phyloP scores from a whole-genome alignment of 371 early-diverging fungal genomes.

The Rhizopus microsporus region DNA sequence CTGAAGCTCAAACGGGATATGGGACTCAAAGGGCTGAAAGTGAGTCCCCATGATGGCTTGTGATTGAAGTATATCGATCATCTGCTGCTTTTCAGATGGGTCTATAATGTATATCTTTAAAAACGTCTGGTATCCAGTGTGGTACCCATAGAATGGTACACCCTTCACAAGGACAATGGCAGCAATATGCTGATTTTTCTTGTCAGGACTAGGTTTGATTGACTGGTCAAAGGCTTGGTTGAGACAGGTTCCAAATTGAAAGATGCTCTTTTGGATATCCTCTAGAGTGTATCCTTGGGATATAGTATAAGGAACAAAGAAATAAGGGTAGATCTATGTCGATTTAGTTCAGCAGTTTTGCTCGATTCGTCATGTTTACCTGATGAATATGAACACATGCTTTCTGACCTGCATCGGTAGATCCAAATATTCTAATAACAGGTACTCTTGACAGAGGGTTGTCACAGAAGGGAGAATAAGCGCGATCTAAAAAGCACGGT shows the following conservation, averaged over 20 bases:
- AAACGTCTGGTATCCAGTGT: constrained; percentile 63
- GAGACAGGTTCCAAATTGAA: constrained; percentile 67
- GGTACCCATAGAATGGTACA: constrained; percentile 87
- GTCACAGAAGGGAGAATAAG: constrained; percentile 39
- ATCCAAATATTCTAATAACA: constrained; percentile 81
- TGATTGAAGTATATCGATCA: constrained; percentile 65
- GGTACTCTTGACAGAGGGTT: constrained; percentile 62
- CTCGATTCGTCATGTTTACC: constrained; percentile 26
- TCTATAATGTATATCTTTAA: constrained; percentile 76
- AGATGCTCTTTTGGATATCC: constrained; percentile 48
- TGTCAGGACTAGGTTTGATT: constrained; percentile 21
- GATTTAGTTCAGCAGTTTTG: not conserved
- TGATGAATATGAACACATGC: constrained; percentile 82
- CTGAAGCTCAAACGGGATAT: constrained; percentile 86
- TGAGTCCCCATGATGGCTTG: constrained; percentile 68
- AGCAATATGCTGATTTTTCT: constrained; percentile 58
- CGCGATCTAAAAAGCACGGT: constrained; percentile 60
- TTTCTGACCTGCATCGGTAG: constrained; percentile 71
- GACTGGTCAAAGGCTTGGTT: constrained; percentile 72
- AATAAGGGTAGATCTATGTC: constrained; percentile 73
- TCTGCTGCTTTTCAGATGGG: constrained; percentile 59
- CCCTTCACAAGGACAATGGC: constrained; percentile 76
- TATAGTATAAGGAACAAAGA: constrained; percentile 64
- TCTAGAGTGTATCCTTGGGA: constrained; percentile 22
- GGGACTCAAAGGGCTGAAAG: constrained; percentile 84